phyloP scores from a whole-genome alignment of 2,329 filamentous ascomycete species.

The Hypomyces perniciosus region DNA sequence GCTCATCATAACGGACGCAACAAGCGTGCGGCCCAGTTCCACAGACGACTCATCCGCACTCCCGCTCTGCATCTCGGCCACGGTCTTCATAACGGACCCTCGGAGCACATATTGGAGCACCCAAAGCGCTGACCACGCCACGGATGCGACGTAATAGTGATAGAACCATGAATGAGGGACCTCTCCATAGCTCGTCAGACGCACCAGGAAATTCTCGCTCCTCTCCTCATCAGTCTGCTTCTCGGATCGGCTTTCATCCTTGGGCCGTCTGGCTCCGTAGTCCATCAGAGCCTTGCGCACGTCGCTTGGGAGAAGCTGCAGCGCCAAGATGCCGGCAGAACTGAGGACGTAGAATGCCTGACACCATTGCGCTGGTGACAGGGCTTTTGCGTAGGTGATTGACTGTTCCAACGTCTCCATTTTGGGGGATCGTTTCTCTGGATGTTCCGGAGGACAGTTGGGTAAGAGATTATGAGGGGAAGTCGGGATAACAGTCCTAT shows the following conservation, averaged over 20 bases:
- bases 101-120: constrained; percentile 51
- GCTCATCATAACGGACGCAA: constrained; percentile 68
- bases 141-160: constrained; percentile 76
- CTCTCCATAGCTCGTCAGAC: constrained; percentile 34
- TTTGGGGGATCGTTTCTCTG: not conserved
- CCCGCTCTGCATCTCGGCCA: constrained; percentile 35
- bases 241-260: constrained; percentile 18
- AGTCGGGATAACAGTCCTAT: too few species aligned
- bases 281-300: constrained; percentile 40
- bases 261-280: constrained; percentile 42
- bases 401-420: not conserved
- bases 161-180: constrained; percentile 87
- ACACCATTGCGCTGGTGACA: constrained; percentile 30
- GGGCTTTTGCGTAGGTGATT: not conserved
- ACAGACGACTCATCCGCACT: constrained; percentile 31
- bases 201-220: constrained; percentile 18
- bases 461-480: too few species aligned
- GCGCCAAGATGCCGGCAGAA: constrained; percentile 33
- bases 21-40: constrained; percentile 53
- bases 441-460: too few species aligned
- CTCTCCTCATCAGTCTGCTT: constrained; percentile 12
- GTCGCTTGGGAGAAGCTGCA: constrained; percentile 40
- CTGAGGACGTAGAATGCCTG: constrained; percentile 43
- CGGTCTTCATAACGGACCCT: constrained; percentile 46
- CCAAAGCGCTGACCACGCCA: constrained; percentile 70